Evolutionary conservation across 345 rosid genomes (phyloP).

Genomic region (Salix udensis): DNA sequence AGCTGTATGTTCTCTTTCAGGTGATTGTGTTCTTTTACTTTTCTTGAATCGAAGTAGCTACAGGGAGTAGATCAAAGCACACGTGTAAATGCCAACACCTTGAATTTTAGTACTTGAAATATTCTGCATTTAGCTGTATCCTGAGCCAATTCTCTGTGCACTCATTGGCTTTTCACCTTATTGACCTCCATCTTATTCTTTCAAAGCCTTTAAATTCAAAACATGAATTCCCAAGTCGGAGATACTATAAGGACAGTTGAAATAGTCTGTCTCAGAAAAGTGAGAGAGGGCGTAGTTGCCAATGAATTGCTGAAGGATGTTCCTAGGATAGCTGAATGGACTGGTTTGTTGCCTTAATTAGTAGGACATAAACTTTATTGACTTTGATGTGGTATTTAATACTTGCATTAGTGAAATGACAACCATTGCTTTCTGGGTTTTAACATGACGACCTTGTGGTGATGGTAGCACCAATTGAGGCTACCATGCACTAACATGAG

Average conservation of each 20-base stretch:
- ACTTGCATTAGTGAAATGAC: too few relatives aligned
- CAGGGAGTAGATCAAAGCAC: neutral
- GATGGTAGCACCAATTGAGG: neutral
- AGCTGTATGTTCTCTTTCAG: slow-evolving; percentile 55
- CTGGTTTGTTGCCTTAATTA: too few relatives aligned
- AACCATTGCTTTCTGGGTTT: neutral
- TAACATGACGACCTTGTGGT: neutral
- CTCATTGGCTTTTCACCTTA: neutral
- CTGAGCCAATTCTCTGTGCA: neutral
- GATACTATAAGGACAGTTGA: too few relatives aligned
- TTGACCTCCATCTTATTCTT: neutral
- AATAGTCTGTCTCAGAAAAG: too few relatives aligned
- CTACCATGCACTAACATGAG: neutral
- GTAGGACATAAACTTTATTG: too few relatives aligned
- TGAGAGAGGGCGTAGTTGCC: too few relatives aligned
- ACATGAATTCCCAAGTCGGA: too few relatives aligned
- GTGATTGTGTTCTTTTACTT: slow-evolving; percentile 33
- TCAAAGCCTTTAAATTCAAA: neutral
- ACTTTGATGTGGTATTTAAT: too few relatives aligned
- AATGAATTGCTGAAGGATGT: too few relatives aligned
- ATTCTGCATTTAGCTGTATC: neutral
- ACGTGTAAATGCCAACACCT: neutral
- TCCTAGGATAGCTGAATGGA: too few relatives aligned
- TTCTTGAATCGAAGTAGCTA: neutral
- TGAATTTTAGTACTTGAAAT: neutral